These are phyloP conservation scores for Garcia nutans DNA, from an alignment of 345 rosid genomes.

Conservation along the genomic window DNA sequence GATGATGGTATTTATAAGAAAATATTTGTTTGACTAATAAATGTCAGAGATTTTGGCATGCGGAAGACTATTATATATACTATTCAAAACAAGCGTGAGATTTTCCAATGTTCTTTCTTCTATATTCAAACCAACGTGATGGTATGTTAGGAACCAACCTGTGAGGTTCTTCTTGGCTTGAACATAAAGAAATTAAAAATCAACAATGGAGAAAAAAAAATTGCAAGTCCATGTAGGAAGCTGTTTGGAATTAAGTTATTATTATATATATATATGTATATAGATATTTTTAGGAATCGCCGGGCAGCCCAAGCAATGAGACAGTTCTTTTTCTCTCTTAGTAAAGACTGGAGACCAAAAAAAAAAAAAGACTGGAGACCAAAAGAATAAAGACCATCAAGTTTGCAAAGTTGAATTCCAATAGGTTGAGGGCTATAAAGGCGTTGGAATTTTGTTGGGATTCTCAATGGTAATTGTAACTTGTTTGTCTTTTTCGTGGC, in stretches of 20 bases:
- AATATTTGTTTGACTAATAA: slow-evolving; percentile 19
- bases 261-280: too few relatives aligned
- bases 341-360: too few relatives aligned
- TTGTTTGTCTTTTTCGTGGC: too few relatives aligned
- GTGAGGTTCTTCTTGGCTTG: slow-evolving; percentile 27
- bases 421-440: too few relatives aligned
- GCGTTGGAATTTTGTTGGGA: too few relatives aligned
- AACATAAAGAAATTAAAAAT: background rate
- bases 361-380: too few relatives aligned
- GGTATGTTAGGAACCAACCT: slow-evolving; percentile 27
- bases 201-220: background rate
- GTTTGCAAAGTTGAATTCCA: too few relatives aligned
- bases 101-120: background rate
- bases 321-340: too few relatives aligned
- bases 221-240: slow-evolving; percentile 38
- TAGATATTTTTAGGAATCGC: too few relatives aligned
- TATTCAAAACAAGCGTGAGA: slow-evolving; percentile 7
- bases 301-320: too few relatives aligned
- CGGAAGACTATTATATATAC: background rate
- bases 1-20: slow-evolving; percentile 14
- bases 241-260: background rate
- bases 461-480: too few relatives aligned
- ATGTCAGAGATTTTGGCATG: background rate
- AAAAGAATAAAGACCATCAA: too few relatives aligned
- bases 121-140: background rate